Conservation (phyloP, 2,329 filamentous ascomycete genomes). For the Alternaria burnsii region DNA sequence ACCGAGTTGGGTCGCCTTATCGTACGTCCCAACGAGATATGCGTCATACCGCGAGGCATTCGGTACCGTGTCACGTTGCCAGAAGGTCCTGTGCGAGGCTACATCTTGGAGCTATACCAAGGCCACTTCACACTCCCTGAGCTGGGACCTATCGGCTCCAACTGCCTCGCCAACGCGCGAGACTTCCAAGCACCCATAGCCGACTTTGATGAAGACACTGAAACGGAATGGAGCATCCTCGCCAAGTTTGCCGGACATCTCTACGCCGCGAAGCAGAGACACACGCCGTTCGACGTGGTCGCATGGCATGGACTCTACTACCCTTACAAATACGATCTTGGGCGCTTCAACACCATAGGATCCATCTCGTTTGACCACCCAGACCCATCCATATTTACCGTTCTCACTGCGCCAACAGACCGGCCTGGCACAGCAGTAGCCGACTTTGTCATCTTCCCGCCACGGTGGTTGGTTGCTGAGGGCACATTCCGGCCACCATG, state of each 20-base stretch:
- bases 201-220: constrained; percentile 63
- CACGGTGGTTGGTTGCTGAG: constrained; percentile 74
- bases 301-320: constrained; percentile 77
- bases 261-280: constrained; percentile 67
- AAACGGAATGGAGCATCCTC: constrained; percentile 65
- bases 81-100: constrained; percentile 69
- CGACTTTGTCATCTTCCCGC: constrained; percentile 78
- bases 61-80: constrained; percentile 69
- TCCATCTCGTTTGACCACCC: constrained; percentile 69
- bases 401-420: constrained; percentile 69
- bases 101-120: constrained; percentile 73
- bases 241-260: constrained; percentile 70
- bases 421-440: constrained; percentile 65
- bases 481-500: constrained; percentile 76
- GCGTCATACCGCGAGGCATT: constrained; percentile 71
- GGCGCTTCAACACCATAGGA: constrained; percentile 66
- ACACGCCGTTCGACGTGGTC: constrained; percentile 75
- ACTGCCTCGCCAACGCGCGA: constrained; percentile 70
- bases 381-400: constrained; percentile 72
- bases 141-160: constrained; percentile 71
- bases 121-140: constrained; percentile 72
- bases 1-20: constrained; percentile 72
- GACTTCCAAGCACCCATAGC: constrained; percentile 72
- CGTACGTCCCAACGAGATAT: constrained; percentile 73
- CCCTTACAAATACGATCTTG: constrained; percentile 66